Percentiles rank a stretch among this genome's conserved stretches.
phyloP scores from a whole-genome alignment of 495 filamentous ascomycete species.

The Penicillium cinerascens region DNA sequence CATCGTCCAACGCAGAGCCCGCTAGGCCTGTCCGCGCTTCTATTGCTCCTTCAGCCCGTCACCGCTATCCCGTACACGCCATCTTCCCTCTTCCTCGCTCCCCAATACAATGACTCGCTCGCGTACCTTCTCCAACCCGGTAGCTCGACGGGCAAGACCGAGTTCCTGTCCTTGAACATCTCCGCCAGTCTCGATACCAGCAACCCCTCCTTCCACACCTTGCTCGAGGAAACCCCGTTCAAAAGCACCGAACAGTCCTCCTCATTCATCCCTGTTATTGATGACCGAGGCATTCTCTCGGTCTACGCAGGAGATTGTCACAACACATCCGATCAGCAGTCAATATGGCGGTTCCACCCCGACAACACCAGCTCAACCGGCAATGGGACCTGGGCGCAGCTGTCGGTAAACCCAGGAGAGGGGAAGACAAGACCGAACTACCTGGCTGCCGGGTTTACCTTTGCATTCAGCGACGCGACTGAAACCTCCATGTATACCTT shows the following conservation, averaged over 20 bases:
- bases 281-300: conserved; percentile 61
- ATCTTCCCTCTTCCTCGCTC: conserved; percentile 59
- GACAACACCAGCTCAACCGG: conserved; percentile 33
- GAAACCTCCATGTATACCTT: conserved; percentile 64
- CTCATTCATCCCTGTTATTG: conserved; percentile 62
- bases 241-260: conserved; percentile 35
- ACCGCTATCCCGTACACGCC: conserved; percentile 69
- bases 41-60: conserved; percentile 18
- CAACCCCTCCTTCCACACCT: conserved; percentile 49
- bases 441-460: conserved; percentile 63
- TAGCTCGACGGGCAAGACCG: conserved; percentile 35
- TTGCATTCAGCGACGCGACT: conserved; percentile 54
- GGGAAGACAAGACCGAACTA: conserved; percentile 54
- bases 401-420: conserved; percentile 21
- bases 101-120: conserved; percentile 43
- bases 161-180: conserved; percentile 63
- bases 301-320: conserved; percentile 69
- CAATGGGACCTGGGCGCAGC: conserved; percentile 56
- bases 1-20: conserved; percentile 13
- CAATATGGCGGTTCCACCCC: conserved; percentile 54
- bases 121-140: conserved; percentile 60
- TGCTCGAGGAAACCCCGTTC: conserved; percentile 67
- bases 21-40: conserved; percentile 15
- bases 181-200: conserved; percentile 51
- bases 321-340: conserved; percentile 32